Conservation (phyloP, 495 filamentous ascomycete species). For the Daldinia concentrica region DNA sequence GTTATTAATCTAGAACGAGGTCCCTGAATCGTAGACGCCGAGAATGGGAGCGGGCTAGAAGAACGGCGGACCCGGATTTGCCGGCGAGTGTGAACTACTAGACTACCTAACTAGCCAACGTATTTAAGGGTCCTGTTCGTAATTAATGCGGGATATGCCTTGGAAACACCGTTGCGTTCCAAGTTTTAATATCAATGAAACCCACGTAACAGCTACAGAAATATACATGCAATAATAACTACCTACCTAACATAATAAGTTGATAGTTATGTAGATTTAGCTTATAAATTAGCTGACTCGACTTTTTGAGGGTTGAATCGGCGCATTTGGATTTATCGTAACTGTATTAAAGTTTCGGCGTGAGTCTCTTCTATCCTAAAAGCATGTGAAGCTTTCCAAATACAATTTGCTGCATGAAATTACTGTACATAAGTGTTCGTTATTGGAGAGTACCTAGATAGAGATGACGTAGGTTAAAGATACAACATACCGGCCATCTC, state of each 20-base stretch:
- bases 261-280: too few relatives aligned
- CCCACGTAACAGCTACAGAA: slow-evolving; percentile 2
- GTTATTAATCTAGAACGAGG: slow-evolving; percentile 22
- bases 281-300: neutral
- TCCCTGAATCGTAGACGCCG: slow-evolving; percentile 36
- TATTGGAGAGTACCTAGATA: neutral
- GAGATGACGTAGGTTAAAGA: slow-evolving; percentile 33
- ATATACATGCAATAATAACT: too few relatives aligned
- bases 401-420: slow-evolving; percentile 11
- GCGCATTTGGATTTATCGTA: neutral
- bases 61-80: slow-evolving; percentile 24
- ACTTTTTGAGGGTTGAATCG: neutral
- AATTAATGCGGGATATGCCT: neutral
- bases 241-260: too few relatives aligned
- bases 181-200: neutral
- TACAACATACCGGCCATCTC: neutral
- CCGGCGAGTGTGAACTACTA: slow-evolving; percentile 11
- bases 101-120: neutral
- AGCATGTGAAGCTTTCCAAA: slow-evolving; percentile 26
- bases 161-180: slow-evolving; percentile 1
- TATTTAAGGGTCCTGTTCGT: slow-evolving; percentile 1
- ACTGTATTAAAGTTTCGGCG: neutral
- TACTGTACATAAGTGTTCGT: slow-evolving; percentile 1
- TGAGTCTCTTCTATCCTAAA: neutral
- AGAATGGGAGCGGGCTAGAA: slow-evolving; percentile 24